Evolutionary conservation across 176 grass and related monocot genomes (phyloP).

Genomic region (Carex pumila): DNA sequence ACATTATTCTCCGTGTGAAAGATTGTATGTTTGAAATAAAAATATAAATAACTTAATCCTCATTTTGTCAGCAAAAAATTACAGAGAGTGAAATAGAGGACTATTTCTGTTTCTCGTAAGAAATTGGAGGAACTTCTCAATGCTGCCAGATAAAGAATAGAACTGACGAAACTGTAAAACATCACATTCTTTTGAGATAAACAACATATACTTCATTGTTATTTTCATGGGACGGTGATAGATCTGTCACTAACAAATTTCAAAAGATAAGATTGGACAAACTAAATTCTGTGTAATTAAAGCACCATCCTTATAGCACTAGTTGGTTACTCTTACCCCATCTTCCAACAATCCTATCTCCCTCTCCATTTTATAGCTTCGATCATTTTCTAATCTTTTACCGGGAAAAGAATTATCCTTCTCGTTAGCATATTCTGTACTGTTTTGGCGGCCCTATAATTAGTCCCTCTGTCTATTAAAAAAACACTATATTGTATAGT

Average conservation of each 20-base stretch:
- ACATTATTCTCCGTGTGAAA: too few relatives aligned
- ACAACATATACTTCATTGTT: background rate
- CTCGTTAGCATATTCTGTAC: background rate
- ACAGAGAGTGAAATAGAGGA: background rate
- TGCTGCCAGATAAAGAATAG: background rate
- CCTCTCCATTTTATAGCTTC: background rate
- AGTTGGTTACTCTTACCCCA: background rate
- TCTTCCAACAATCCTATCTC: too few relatives aligned
- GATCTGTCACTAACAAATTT: background rate
- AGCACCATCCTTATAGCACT: background rate
- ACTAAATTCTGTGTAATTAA: background rate
- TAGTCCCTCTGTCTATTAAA: background rate
- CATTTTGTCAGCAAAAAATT: background rate
- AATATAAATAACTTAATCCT: background rate
- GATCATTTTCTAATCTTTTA: background rate
- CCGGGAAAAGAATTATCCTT: background rate
- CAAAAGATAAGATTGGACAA: background rate
- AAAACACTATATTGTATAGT: too few relatives aligned
- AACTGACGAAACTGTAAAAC: background rate
- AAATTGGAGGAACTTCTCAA: background rate
- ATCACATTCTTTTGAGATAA: background rate
- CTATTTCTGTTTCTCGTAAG: too few relatives aligned
- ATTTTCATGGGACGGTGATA: background rate
- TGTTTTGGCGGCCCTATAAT: background rate
- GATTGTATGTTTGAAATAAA: too few relatives aligned